phyloP scores from a whole-genome alignment of 176 grass and related monocot species.

The Ananas comosus region DNA sequence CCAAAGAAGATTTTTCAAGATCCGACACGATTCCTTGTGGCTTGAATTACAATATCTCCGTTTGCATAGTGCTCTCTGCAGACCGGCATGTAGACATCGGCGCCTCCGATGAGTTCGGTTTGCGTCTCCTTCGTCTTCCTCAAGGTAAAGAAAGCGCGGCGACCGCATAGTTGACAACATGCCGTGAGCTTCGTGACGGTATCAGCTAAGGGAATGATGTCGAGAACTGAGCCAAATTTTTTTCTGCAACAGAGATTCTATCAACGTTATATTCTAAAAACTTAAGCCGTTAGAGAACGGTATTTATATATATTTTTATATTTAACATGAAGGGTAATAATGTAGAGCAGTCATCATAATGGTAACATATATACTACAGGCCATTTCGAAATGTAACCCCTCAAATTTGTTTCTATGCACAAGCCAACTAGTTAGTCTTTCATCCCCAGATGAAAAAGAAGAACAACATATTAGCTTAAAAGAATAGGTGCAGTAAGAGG shows the following conservation, averaged over 20 bases:
- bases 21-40: constrained; percentile 69
- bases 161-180: constrained; percentile 55
- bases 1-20: constrained; percentile 34
- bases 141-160: constrained; percentile 70
- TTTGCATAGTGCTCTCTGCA: constrained; percentile 76
- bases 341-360: neutral
- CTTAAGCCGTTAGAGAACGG: too few relatives aligned
- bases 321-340: neutral
- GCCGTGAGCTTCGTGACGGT: constrained; percentile 80
- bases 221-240: constrained; percentile 82
- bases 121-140: constrained; percentile 78
- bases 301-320: too few relatives aligned
- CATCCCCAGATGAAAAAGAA: too few relatives aligned
- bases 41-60: constrained; percentile 51
- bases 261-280: neutral
- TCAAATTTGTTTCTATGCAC: too few relatives aligned
- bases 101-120: constrained; percentile 78
- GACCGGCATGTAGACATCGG: constrained; percentile 86
- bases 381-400: neutral
- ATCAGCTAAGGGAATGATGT: constrained; percentile 81
- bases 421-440: too few relatives aligned
- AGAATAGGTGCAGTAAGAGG: too few relatives aligned
- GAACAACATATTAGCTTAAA: too few relatives aligned
- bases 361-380: neutral
- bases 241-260: constrained; percentile 33